Evolutionary conservation across 148 eudicot species (phyloP), one percentile per base, ranked within the genome.

Genomic region (Bassia scoparia): DNA sequence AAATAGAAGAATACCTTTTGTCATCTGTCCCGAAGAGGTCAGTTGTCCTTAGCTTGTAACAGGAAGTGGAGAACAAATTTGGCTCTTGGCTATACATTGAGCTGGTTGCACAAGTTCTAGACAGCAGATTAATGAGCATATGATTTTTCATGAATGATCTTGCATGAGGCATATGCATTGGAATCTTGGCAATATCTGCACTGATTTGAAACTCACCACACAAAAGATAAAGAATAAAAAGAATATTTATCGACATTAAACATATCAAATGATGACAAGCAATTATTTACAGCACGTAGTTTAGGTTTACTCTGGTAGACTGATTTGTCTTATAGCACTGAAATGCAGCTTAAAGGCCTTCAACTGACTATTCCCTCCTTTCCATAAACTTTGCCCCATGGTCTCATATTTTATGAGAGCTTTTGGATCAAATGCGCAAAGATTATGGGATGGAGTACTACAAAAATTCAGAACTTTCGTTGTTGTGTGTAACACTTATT

Each of bases 81-180:
- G 82, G 4, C 79, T 76, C 68, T 75, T 75, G 79, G 76, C 68
- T 15, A 65, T 71, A 59, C 72, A 58, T 64, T 70, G 76, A 75
- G 82, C 82, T 80, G 71, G 50, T 70, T 65, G 58, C 26, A 33
- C 26, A 58, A 66, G n/a, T 69, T 23, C 44, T 5, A 43, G 68
- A 24, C 46, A 24, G 69, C 65, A 61, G 61, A 35, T 41, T 60
- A 17, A 53, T 61, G 50, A 56, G 37, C 70, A 68, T 17, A 31
- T 41, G 53, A 73, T 67, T 60, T 73, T 50, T 35, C 15, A 33
- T 16, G 9, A 70, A 56, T 67, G 24, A 43, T 49, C 29, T 18
- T 35, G 67, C 62, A 63, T 69, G 69, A 53, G 61, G 64, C 38
- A 23, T 46, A 70, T 59, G 29, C 24, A 59, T 6, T 33, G 44